Conservation (phyloP, 169 alveolate genomes). For the Sarcocystis neurona region DNA sequence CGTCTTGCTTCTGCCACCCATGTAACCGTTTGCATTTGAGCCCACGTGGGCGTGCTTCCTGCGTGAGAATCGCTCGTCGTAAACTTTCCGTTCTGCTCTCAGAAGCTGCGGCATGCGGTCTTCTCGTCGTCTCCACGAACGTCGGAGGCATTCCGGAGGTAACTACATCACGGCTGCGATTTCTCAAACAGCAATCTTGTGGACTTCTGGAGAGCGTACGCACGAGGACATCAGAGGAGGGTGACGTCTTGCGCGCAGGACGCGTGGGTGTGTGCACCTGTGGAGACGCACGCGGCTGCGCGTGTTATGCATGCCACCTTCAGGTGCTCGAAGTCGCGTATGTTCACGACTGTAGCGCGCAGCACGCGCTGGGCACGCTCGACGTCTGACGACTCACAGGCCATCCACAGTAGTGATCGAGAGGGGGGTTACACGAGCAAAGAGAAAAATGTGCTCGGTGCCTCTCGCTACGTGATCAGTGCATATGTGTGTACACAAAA, state of each 20-base stretch:
- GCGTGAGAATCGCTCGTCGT: not conserved
- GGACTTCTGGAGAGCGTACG: not conserved
- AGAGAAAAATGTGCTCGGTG: no score
- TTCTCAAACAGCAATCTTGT: not conserved
- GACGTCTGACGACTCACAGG: no score
- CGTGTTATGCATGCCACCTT: not conserved
- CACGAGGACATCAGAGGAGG: not conserved
- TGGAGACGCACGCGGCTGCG: not conserved
- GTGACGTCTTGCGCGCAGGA: not conserved
- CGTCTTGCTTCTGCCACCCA: not conserved
- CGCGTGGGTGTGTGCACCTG: not conserved
- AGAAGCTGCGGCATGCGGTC: constrained; percentile 99
- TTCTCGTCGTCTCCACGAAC: constrained; percentile 95
- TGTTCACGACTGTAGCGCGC: not conserved
- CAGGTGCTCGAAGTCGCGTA: not conserved
- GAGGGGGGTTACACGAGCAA: no score
- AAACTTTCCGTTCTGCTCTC: constrained; percentile 2
- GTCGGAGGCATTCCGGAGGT: constrained; percentile 99
- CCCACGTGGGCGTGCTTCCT: not conserved
- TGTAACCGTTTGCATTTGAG: not conserved
- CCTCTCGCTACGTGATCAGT: no score
- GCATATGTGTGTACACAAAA: no score
- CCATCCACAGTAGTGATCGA: no score
- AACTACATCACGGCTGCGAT: not conserved
- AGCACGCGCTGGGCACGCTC: no score